Conservation (phyloP, 495 filamentous ascomycete species). For the Geopyxis carbonaria region DNA sequence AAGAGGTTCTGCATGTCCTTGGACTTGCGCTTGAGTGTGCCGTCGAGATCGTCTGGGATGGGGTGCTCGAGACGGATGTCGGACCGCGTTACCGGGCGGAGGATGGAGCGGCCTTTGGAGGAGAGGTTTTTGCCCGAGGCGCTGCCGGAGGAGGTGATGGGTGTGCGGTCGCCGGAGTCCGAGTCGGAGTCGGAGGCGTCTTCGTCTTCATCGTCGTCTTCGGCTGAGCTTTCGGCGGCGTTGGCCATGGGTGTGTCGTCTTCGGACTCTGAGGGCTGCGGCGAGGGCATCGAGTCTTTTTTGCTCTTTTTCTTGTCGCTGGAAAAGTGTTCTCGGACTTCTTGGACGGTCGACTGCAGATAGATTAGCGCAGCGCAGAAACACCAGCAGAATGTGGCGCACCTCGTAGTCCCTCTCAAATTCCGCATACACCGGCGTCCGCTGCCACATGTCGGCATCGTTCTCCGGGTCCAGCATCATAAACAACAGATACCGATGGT, state of each 20-base stretch:
- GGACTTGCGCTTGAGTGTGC: too few species aligned
- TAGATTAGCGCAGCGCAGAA: neutral
- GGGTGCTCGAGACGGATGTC: too few species aligned
- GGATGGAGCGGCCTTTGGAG: slow-evolving; percentile 1
- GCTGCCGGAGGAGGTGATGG: neutral
- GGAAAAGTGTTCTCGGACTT: neutral
- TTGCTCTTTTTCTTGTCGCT: neutral
- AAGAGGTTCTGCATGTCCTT: too few species aligned
- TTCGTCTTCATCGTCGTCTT: neutral
- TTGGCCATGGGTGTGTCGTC: neutral
- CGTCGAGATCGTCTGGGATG: too few species aligned
- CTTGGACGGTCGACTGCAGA: neutral
- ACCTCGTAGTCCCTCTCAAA: slow-evolving; percentile 6
- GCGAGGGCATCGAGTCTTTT: too few species aligned
- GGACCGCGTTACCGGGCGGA: too few species aligned
- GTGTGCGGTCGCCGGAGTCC: neutral
- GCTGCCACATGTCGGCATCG: slow-evolving; percentile 11
- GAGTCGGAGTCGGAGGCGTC: neutral
- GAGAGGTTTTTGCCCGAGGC: neutral
- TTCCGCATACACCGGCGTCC: slow-evolving; percentile 11
- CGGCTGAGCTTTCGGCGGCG: neutral
- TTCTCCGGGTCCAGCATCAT: slow-evolving; percentile 10
- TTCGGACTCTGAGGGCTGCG: too few species aligned
- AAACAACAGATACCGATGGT: slow-evolving; percentile 14
- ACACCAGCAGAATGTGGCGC: too few species aligned